These are phyloP conservation scores for Acaromyces ingoldii DNA, from an alignment of 1,284 basidiomycete species.

Conservation along the genomic window DNA sequence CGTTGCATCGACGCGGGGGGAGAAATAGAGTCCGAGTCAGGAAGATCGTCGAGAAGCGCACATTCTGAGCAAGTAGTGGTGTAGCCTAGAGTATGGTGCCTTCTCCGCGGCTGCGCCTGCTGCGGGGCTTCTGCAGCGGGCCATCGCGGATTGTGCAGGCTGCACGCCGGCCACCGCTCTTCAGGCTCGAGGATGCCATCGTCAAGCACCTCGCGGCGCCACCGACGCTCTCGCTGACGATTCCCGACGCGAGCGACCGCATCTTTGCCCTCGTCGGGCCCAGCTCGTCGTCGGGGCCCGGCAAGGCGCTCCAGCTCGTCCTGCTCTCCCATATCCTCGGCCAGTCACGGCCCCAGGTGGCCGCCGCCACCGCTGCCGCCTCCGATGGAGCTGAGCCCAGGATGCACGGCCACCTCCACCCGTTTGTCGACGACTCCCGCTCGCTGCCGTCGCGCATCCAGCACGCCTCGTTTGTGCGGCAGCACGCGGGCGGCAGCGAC, in stretches of 20 bases:
- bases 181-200: neutral
- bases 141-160: too few species aligned
- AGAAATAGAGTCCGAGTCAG: too few species aligned
- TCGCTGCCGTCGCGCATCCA: neutral
- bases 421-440: neutral
- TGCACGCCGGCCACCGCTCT: neutral
- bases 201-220: neutral
- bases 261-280: neutral
- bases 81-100: too few species aligned
- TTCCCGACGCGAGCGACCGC: neutral
- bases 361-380: too few species aligned
- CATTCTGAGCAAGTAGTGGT: too few species aligned
- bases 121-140: too few species aligned
- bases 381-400: neutral
- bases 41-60: too few species aligned
- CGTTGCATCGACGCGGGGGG: too few species aligned
- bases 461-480: neutral
- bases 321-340: neutral
- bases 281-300: neutral
- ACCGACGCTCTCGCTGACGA: neutral
- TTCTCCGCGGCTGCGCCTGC: too few species aligned
- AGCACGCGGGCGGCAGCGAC: slow-evolving; percentile 10
- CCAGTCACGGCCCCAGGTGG: neutral
- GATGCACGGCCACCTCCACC: neutral
- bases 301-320: neutral